Percentiles rank a stretch among this genome's conserved stretches.
Evolutionary conservation across 768 basidiomycete species (phyloP).

Genomic region (Boletus sp.): DNA sequence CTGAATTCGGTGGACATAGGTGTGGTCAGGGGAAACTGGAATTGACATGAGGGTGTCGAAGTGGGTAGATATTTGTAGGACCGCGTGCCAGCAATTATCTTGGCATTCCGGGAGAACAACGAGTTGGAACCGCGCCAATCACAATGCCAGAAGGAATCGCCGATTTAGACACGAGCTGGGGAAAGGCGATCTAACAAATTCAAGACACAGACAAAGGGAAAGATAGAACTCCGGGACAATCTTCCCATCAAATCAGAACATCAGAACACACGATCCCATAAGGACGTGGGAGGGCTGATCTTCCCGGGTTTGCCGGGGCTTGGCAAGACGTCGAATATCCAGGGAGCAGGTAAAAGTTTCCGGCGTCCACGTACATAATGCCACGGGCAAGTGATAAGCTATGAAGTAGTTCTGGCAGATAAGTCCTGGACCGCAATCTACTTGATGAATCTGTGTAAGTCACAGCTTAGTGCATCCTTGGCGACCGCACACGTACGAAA

Average conservation of each 20-base stretch:
- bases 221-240: constrained; percentile 6
- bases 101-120: constrained; percentile 18
- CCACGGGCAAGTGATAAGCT: constrained; percentile 2
- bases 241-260: constrained; percentile 18
- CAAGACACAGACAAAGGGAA: constrained; percentile 13
- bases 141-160: constrained; percentile 10
- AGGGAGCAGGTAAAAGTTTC: neutral
- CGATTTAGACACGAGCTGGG: constrained; percentile 2
- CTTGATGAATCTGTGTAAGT: no score
- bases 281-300: constrained; percentile 23
- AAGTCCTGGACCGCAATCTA: neutral
- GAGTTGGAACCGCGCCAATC: neutral
- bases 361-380: neutral
- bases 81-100: constrained; percentile 6
- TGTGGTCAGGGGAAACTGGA: neutral
- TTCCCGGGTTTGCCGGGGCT: neutral
- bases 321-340: constrained; percentile 5
- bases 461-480: neutral
- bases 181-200: constrained; percentile 14
- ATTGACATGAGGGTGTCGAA: constrained; percentile 1
- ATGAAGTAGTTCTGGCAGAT: neutral
- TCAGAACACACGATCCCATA: constrained; percentile 15
- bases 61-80: constrained; percentile 29
- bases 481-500: neutral
- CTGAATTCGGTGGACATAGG: constrained; percentile 29